A percentile compares a stretch with the other conserved stretches of the same genome.
Conservation (phyloP, 2,329 filamentous ascomycete species). For the Aspergillus intermedius region DNA sequence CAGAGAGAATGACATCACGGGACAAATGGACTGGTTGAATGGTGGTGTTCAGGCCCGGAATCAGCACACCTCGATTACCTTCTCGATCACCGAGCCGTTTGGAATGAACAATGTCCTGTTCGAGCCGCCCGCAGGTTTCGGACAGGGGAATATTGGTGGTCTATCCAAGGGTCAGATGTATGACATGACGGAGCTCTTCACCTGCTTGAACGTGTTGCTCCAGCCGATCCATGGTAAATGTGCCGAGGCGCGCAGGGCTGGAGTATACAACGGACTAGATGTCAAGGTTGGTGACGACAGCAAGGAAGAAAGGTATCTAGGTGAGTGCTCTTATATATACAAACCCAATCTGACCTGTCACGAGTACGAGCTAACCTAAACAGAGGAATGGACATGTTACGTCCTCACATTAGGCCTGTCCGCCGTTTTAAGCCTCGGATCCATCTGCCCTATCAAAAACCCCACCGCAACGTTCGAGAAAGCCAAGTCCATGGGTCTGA, state of each 20-base stretch:
- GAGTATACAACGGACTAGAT: conserved; percentile 52
- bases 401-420: conserved; percentile 54
- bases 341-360: background rate
- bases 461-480: conserved; percentile 44
- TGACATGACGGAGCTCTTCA: conserved; percentile 61
- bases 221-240: conserved; percentile 51
- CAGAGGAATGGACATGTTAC: conserved; percentile 57
- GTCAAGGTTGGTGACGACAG: conserved; percentile 36
- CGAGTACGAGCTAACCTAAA: conserved; percentile 9
- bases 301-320: conserved; percentile 48
- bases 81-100: conserved; percentile 44
- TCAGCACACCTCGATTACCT: conserved; percentile 32
- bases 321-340: conserved; percentile 26
- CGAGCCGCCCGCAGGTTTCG: conserved; percentile 53
- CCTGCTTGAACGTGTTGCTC: conserved; percentile 51
- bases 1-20: conserved; percentile 53
- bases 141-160: conserved; percentile 49
- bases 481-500: conserved; percentile 51
- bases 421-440: conserved; percentile 48
- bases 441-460: conserved; percentile 32
- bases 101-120: conserved; percentile 50
- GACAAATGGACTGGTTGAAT: conserved; percentile 58
- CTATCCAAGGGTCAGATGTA: conserved; percentile 52
- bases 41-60: conserved; percentile 49
- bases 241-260: conserved; percentile 48